Evolutionary conservation across 139 green algal species (phyloP), one percentile per base, ranked within the genome.

Genomic region (Tetradesmus lagerheimii): DNA sequence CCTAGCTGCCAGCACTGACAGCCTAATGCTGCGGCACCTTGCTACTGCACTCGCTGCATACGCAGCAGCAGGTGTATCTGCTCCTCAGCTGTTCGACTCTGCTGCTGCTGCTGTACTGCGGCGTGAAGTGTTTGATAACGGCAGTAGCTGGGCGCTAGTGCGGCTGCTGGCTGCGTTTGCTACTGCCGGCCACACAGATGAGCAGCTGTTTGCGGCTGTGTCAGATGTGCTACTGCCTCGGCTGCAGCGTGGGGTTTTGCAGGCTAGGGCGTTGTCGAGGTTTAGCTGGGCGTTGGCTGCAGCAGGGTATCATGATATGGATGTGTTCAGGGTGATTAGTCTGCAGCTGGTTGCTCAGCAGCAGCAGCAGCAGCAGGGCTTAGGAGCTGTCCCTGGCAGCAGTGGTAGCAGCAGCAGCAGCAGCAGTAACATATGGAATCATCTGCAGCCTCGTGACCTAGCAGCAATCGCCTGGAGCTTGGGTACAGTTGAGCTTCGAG

Each of bases 141-240:
- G 71, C 39, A 83, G 74, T 31, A 74, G 41, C 75, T 90, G 86
- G 86, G 74, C 43, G 25, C 53, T 83, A 35, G 86, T 50, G 16
- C 34, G 86, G 43, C 20, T 85, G 74, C 35, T 90, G 71, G 34
- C 71, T 35, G 86, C 86, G 11, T 90, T 64, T 76, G 86, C 74
- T 12, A n/a, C 45, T 37, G 74, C 64, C 12, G 86, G 86, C 25
- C 47, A 90, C 35, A 77, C 47, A 74, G 86, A 90, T 74, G 86
- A 90, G 86, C 20, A 15, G 31, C 74, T 90, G 71, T 90, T 90
- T 83, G 71, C 75, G 37, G 86, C 86, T 62, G 74, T 57, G 1
- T 31, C 57, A 0, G 86, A 90, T 82, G 86, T 41, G 27, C 12
- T 90, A 41, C 2, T 77, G 47, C 86, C 86, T 11, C 39, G 53